Percentiles rank a stretch among this genome's conserved stretches.
Evolutionary conservation across 2,329 filamentous ascomycete species (phyloP).

Genomic region (Alternaria gansuensis): DNA sequence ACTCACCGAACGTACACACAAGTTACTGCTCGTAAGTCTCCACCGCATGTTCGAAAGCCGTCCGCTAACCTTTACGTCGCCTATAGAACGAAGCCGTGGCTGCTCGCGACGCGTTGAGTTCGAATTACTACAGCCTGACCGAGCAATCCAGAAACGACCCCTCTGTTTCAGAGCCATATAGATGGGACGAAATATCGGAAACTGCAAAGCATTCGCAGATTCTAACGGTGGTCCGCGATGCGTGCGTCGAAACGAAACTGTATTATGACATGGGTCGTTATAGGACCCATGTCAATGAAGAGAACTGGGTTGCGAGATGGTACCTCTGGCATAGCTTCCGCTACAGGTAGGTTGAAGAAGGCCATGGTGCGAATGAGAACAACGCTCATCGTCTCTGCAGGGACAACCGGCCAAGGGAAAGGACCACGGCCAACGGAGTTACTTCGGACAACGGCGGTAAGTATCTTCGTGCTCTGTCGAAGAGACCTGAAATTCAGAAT

Average conservation of each 20-base stretch:
- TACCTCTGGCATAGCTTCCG: slow-evolving; percentile 63
- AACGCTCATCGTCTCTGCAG: slow-evolving; percentile 31
- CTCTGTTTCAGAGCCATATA: slow-evolving; percentile 52
- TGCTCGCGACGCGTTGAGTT: slow-evolving; percentile 55
- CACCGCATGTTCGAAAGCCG: background rate
- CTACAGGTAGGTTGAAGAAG: slow-evolving; percentile 42
- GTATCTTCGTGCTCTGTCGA: background rate
- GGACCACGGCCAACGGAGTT: slow-evolving; percentile 6
- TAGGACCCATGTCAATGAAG: slow-evolving; percentile 53
- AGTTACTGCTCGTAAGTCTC: slow-evolving; percentile 56
- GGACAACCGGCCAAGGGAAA: slow-evolving; percentile 41
- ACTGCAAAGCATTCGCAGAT: slow-evolving; percentile 59
- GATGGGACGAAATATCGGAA: slow-evolving; percentile 59
- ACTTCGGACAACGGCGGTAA: slow-evolving; percentile 11
- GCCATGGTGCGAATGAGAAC: too few relatives aligned
- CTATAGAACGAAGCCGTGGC: slow-evolving; percentile 55
- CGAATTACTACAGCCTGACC: slow-evolving; percentile 51
- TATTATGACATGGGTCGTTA: slow-evolving; percentile 57
- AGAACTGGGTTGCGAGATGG: slow-evolving; percentile 63
- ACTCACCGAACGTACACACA: slow-evolving; percentile 55
- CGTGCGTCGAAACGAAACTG: slow-evolving; percentile 51
- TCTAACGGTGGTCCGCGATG: slow-evolving; percentile 53
- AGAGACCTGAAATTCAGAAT: background rate
- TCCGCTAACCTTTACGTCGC: slow-evolving; percentile 18
- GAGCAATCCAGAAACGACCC: slow-evolving; percentile 48